Base-by-base conservation (phyloP, 192 early-diverging fungal genomes). In the Umbelopsis sp. region DNA sequence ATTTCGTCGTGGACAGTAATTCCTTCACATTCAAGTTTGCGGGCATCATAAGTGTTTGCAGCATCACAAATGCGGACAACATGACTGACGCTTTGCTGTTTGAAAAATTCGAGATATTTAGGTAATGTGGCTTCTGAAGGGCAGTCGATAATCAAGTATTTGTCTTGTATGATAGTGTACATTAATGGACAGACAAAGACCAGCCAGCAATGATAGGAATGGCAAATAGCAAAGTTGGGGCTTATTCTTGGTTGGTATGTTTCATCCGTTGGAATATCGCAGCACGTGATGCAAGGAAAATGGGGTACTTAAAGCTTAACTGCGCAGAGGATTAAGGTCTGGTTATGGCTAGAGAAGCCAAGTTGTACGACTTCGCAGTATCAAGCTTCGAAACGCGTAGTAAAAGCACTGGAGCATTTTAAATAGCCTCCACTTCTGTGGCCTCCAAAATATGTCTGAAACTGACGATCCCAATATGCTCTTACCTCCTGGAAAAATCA, bases 81-180 rank as follows among this genome's bases (percentile, higher is more conserved):
- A 67, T 90, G 87, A 22, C 83, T 86, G 20, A 93, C 91, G 53
- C 81, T 73, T 49, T 86, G 72, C 21, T 77, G 72, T 53, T 77
- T 83, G 50, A 80, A 70, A 26, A 82, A 77, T 8, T 84, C 80
- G 11, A 91, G 68, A 72, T 92, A 92, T 21, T 75, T 75, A 0
- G 76, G 71, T 16, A 93, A 65, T 10, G 84, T 91, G 1, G 77
- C 68, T 36, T 84, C 80, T 9, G 88, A 87, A 3, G 91, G 91
- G 41, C 89, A 91, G 74, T 93, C 91, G 54, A 93, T 83, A 76
- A 93, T 87, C 50, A 93, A 72, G 76, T 93, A 93, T 20, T 53
- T 65, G 43, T 71, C 49, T 12, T 71, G 29, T 32, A 62, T 71
- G 25, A 45, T 41, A 36, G 69, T 32, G 56, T 34, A 62, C 56